These are phyloP conservation scores for Suhomyces guaymorum DNA, from an alignment of 1,139 yeast genomes.

Conservation along the genomic window DNA sequence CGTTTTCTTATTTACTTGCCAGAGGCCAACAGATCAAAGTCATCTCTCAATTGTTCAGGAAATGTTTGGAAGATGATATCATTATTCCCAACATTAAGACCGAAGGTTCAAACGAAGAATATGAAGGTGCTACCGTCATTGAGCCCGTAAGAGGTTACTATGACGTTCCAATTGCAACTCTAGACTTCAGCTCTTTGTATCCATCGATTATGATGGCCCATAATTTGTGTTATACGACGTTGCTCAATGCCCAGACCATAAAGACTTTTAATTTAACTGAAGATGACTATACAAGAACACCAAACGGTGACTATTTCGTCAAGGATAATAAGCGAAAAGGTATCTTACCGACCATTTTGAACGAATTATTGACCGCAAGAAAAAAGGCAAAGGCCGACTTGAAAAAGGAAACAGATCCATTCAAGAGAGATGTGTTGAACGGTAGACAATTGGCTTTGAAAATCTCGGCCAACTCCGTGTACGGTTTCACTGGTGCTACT, in stretches of 20 bases:
- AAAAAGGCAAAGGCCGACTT: conserved; percentile 88
- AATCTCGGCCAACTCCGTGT: conserved; percentile 96
- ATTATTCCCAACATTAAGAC: conserved; percentile 88
- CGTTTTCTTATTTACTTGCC: conserved; percentile 81
- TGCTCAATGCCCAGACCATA: conserved; percentile 69
- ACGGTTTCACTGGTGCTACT: conserved; percentile 99
- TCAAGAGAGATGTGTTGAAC: conserved; percentile 87
- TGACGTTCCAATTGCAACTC: conserved; percentile 94
- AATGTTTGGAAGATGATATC: conserved; percentile 80
- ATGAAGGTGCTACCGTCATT: conserved; percentile 98
- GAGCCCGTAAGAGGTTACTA: conserved; percentile 96
- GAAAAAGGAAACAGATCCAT: conserved; percentile 92
- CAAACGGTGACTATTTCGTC: conserved; percentile 93
- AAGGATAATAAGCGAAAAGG: conserved; percentile 73
- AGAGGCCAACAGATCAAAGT: conserved; percentile 99
- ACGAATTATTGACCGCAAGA: conserved; percentile 87
- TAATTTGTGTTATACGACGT: conserved; percentile 91
- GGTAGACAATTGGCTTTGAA: conserved; percentile 97
- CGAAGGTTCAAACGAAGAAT: conserved; percentile 84
- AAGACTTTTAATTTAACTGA: conserved; percentile 62
- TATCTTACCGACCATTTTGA: conserved; percentile 84
- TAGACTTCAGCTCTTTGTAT: conserved; percentile 95
- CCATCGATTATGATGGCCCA: conserved; percentile 99
- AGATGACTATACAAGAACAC: conserved; percentile 82
- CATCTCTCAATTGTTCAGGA: conserved; percentile 89